Evolutionary conservation across 2,329 filamentous ascomycete genomes (phyloP), one percentile per base, ranked within the genome.

Genomic region (Curvularia lunata): DNA sequence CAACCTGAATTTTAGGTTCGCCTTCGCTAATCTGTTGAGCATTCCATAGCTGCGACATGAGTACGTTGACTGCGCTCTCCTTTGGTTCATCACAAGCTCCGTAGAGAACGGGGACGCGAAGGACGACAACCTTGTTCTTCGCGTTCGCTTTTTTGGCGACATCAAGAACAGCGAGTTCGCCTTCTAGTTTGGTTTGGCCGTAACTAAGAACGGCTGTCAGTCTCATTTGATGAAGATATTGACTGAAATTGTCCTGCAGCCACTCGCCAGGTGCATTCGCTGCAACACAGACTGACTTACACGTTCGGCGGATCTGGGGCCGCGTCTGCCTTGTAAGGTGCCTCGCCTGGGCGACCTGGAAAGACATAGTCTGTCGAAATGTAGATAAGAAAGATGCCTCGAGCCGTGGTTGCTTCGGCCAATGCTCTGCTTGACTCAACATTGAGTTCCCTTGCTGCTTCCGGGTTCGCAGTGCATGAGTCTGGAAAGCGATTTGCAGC

Each of bases 401-500:
- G 85, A 27, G 81, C 73, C 1, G 86, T 84, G 51, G 90, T 89
- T n/a, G 87, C 82, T 40, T 81, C 76, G 9, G 91, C 91, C 12
- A 97, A 84, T 8, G 79, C 78, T 47, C 82, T 79, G 46, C 91
- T 90, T 2, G 91, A 89, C 3, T 86, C 82, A 12, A 94, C 86
- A 70, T 96, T 96, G 68, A 96, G 81, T 18, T 83, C 84, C 59
- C 84, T 85, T 3, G 92, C 91, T 52, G 86, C 90, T 58, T 88
- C 85, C 2, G 92, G 92, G 74, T 97, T 86, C 63, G 86, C 84
- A 68, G 92, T 89, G 71, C 92, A 94, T 73, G 90, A 89, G 77
- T 97, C 92, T 2, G 93, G 92, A 70, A 89, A 96, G 61, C 91
- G 87, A 76, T 96, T 93, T 45, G 92, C 92, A 40, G 92, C 93